A percentile compares a stretch with the other conserved stretches of the same genome.
Evolutionary conservation across 2,329 filamentous ascomycete species (phyloP).

Genomic region (Penicillium palitans): DNA sequence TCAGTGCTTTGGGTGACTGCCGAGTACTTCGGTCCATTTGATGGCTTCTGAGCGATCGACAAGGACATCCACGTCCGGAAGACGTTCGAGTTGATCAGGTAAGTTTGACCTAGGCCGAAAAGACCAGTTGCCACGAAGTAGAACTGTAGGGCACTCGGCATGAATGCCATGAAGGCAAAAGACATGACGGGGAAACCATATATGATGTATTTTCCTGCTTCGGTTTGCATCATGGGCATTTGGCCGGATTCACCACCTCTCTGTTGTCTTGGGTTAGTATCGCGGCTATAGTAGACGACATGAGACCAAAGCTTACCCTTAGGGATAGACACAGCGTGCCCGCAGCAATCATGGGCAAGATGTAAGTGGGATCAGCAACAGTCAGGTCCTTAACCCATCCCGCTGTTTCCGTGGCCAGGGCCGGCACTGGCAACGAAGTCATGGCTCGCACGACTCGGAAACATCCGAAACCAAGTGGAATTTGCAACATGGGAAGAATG

Average conservation of each 20-base stretch:
- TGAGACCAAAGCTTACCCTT: slow-evolving; percentile 50
- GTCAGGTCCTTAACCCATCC: slow-evolving; percentile 81
- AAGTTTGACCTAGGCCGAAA: slow-evolving; percentile 46
- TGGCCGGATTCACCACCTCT: slow-evolving; percentile 42
- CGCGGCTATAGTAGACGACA: neutral
- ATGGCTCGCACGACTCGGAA: slow-evolving; percentile 77
- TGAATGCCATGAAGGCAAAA: slow-evolving; percentile 54
- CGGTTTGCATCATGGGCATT: slow-evolving; percentile 33
- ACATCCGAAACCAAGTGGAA: slow-evolving; percentile 75
- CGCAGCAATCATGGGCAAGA: slow-evolving; percentile 67
- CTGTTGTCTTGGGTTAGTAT: slow-evolving; percentile 20
- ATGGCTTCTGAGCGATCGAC: slow-evolving; percentile 17
- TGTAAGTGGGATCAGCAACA: slow-evolving; percentile 70
- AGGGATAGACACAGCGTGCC: slow-evolving; percentile 59
- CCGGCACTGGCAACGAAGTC: slow-evolving; percentile 75
- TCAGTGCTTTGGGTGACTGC: slow-evolving; percentile 4
- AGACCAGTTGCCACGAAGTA: slow-evolving; percentile 57
- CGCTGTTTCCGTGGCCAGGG: slow-evolving; percentile 67
- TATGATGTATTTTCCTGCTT: slow-evolving; percentile 37
- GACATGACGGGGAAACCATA: slow-evolving; percentile 55
- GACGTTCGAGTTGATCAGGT: slow-evolving; percentile 41
- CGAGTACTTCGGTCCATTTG: neutral
- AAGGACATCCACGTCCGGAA: slow-evolving; percentile 36
- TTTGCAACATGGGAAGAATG: slow-evolving; percentile 60
- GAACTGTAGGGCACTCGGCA: slow-evolving; percentile 60